Conservation (phyloP, 2,329 filamentous ascomycete species). For the Epicoccum sorghinum region DNA sequence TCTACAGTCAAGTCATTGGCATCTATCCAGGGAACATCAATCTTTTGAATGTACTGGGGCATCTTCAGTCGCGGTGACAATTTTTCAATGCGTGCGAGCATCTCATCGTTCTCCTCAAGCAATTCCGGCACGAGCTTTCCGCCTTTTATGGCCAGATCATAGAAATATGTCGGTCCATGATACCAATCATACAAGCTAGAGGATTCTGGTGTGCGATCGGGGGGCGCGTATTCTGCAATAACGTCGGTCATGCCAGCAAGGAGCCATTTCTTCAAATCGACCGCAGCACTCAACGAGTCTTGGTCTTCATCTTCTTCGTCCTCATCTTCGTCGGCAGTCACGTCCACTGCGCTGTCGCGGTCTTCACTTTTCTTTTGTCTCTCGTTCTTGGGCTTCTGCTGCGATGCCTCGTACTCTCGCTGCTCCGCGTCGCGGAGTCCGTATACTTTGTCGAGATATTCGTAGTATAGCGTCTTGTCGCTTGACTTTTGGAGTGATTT, state of each 20-base stretch:
- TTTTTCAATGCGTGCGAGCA: conserved; percentile 19
- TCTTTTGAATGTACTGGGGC: conserved; percentile 26
- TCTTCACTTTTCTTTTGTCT: conserved; percentile 12
- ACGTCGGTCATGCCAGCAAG: conserved; percentile 15
- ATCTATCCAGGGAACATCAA: conserved; percentile 22
- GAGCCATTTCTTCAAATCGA: conserved; percentile 25
- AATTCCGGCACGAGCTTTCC: conserved; percentile 10
- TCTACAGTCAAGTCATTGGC: conserved; percentile 22
- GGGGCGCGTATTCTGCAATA: conserved; percentile 18
- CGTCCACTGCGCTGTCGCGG: conserved; percentile 25
- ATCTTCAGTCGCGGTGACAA: conserved; percentile 21
- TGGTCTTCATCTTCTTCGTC: conserved; percentile 19
- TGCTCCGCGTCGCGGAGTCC: conserved; percentile 23
- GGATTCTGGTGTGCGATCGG: conserved; percentile 21
- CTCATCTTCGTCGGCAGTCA: conserved; percentile 20
- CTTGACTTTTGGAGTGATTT: conserved; percentile 18
- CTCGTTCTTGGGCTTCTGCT: conserved; percentile 8
- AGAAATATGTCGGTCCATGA: conserved; percentile 28
- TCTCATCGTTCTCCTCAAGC: conserved; percentile 16
- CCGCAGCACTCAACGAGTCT: conserved; percentile 21
- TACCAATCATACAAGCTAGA: conserved; percentile 26
- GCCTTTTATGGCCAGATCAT: conserved; percentile 11
- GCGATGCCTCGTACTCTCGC: conserved; percentile 17
- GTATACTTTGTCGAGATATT: conserved; percentile 24
- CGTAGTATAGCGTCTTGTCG: conserved; percentile 24